Percentiles rank a stretch among this genome's conserved stretches.
Conservation (phyloP, 2,329 filamentous ascomycete species). For the Exserohilum rostratum region DNA sequence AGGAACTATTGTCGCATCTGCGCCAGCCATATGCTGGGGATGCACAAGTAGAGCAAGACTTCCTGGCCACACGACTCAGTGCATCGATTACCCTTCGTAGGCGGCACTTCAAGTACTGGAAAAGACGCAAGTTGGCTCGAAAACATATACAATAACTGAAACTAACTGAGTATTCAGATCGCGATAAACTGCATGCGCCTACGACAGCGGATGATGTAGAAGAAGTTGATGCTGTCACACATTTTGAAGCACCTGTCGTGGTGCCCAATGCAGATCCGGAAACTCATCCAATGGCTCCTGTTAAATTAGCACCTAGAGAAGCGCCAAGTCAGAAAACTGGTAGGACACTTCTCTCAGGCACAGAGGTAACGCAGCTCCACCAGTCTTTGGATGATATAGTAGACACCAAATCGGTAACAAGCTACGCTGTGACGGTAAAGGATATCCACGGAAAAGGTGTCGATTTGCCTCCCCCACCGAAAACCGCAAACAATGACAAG, state of each 20-base stretch:
- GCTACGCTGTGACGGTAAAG: conserved; percentile 45
- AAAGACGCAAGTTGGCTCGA: conserved; percentile 25
- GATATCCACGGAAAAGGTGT: conserved; percentile 43
- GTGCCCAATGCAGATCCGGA: conserved; percentile 24
- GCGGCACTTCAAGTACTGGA: conserved; percentile 49
- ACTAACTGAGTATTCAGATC: conserved; percentile 21
- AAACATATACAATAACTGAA: background rate
- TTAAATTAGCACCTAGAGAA: conserved; percentile 16
- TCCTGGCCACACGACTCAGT: conserved; percentile 34
- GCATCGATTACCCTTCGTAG: conserved; percentile 43
- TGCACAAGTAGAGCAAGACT: conserved; percentile 21
- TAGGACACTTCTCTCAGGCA: conserved; percentile 45
- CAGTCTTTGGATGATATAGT: conserved; percentile 47
- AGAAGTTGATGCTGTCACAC: background rate
- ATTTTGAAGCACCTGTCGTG: conserved; percentile 9
- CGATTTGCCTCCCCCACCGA: conserved; percentile 43
- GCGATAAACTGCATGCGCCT: conserved; percentile 42
- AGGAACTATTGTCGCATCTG: conserved; percentile 38
- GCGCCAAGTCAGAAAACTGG: conserved; percentile 41
- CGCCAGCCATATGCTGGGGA: conserved; percentile 19
- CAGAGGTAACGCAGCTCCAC: conserved; percentile 46
- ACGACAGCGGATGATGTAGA: conserved; percentile 29
- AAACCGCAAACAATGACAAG: conserved; percentile 36
- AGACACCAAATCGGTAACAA: conserved; percentile 45
- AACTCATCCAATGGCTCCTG: conserved; percentile 1